phyloP scores from a whole-genome alignment of 495 filamentous ascomycete genomes.

The Aspergillus egyptiacus region DNA sequence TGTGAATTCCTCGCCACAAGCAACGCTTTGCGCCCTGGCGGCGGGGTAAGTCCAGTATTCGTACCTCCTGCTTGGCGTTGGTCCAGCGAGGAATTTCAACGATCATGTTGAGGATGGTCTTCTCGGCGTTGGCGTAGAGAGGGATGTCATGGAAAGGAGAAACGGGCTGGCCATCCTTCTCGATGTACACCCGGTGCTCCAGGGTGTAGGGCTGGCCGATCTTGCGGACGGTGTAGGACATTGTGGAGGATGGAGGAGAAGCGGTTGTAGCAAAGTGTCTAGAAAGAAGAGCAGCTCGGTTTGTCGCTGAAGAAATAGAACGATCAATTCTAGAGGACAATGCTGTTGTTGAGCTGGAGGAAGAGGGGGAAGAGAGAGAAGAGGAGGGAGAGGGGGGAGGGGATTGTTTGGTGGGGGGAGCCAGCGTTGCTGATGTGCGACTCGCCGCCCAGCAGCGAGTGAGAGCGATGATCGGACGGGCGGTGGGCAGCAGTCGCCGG shows the following conservation, averaged over 20 bases:
- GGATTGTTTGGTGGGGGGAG: slow-evolving; percentile 41
- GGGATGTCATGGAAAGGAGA: slow-evolving; percentile 99
- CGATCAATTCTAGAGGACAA: slow-evolving; percentile 17
- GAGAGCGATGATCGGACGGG: slow-evolving; percentile 26
- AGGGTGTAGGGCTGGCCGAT: slow-evolving; percentile 85
- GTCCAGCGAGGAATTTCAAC: slow-evolving; percentile 99
- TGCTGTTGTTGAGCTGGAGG: slow-evolving; percentile 11
- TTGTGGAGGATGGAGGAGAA: slow-evolving; percentile 26
- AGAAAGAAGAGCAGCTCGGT: slow-evolving; percentile 23
- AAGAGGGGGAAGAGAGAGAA: slow-evolving; percentile 22
- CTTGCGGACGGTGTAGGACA: slow-evolving; percentile 68
- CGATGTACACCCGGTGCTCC: slow-evolving; percentile 95
- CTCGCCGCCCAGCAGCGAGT: slow-evolving; percentile 23
- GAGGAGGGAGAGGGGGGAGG: slow-evolving; percentile 35
- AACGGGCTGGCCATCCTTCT: slow-evolving; percentile 90
- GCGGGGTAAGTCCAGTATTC: slow-evolving; percentile 9
- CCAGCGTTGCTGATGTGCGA: slow-evolving; percentile 39
- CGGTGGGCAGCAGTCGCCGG: slow-evolving; percentile 36
- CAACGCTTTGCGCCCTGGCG: slow-evolving; percentile 1
- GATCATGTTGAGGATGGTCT: slow-evolving; percentile 97
- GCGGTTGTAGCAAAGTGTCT: slow-evolving; percentile 25
- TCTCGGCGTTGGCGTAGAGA: slow-evolving; percentile 88
- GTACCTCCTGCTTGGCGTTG: slow-evolving; percentile 97
- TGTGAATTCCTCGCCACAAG: slow-evolving; percentile 4
- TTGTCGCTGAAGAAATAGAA: slow-evolving; percentile 21